Evolutionary conservation across 2,329 filamentous ascomycete genomes (phyloP).

Genomic region (Coniella lustricola): DNA sequence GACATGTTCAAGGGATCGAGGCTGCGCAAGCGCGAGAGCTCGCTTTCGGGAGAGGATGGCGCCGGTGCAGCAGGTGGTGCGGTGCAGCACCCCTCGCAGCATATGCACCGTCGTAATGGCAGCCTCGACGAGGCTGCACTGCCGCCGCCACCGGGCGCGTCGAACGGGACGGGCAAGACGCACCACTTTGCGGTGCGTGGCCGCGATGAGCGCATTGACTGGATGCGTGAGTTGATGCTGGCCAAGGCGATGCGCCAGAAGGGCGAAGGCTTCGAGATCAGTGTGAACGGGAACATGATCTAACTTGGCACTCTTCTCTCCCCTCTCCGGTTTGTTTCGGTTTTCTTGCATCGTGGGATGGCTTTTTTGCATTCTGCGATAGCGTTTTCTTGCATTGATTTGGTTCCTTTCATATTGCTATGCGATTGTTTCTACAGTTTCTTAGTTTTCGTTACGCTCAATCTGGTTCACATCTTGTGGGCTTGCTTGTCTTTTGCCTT

Average conservation of each 20-base stretch:
- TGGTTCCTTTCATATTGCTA: conserved; percentile 9
- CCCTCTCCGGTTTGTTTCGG: not conserved
- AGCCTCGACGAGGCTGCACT: conserved; percentile 17
- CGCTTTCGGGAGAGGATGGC: conserved; percentile 25
- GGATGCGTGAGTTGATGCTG: conserved; percentile 92
- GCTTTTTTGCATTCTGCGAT: conserved; percentile 11
- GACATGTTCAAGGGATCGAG: conserved; percentile 46
- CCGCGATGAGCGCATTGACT: conserved; percentile 88
- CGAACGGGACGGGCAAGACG: conserved; percentile 66
- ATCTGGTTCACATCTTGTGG: conserved; percentile 9
- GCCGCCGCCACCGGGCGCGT: conserved; percentile 34
- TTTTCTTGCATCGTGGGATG: not conserved
- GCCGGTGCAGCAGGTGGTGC: not conserved
- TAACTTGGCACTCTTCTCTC: conserved; percentile 26
- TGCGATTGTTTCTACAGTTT: conserved; percentile 7
- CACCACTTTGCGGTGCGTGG: conserved; percentile 90
- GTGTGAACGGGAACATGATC: conserved; percentile 73
- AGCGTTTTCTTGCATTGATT: conserved; percentile 10
- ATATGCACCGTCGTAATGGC: conserved; percentile 7
- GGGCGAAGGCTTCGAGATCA: conserved; percentile 74
- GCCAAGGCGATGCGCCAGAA: conserved; percentile 82
- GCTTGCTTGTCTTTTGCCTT: not conserved
- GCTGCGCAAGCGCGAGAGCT: conserved; percentile 48
- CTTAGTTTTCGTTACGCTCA: not conserved
- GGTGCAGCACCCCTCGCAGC: no score